Evolutionary conservation across 2,329 filamentous ascomycete species (phyloP).

Genomic region (Nigrospora oryzae): DNA sequence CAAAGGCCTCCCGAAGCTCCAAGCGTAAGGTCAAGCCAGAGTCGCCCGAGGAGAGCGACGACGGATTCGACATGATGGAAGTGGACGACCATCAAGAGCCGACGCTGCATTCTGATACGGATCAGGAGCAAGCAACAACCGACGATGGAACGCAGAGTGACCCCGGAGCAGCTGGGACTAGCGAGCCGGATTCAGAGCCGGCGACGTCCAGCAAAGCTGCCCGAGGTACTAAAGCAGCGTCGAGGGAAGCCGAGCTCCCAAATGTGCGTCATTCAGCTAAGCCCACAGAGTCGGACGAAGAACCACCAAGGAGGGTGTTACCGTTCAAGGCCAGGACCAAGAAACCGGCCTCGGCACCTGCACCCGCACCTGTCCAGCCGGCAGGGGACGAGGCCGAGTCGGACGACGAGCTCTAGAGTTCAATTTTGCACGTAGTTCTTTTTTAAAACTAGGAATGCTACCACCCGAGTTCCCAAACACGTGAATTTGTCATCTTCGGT

Average conservation of each 20-base stretch:
- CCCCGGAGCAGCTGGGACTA: conserved; percentile 20
- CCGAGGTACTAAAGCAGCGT: background rate
- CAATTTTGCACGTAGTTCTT: background rate
- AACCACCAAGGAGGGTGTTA: conserved; percentile 22
- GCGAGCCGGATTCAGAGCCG: background rate
- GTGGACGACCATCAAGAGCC: conserved; percentile 25
- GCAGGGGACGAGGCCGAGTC: conserved; percentile 42
- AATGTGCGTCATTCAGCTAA: too few relatives aligned
- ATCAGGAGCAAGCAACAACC: conserved; percentile 27
- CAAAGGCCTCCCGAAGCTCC: conserved; percentile 28
- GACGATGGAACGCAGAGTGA: conserved; percentile 33
- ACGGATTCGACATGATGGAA: conserved; percentile 42
- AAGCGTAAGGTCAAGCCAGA: conserved; percentile 42
- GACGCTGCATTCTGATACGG: conserved; percentile 27
- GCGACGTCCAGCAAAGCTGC: background rate
- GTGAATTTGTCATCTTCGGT: conserved; percentile 28
- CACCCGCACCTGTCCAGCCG: conserved; percentile 16
- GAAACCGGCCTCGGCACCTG: conserved; percentile 12
- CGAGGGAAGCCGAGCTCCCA: too few relatives aligned
- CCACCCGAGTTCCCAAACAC: background rate
- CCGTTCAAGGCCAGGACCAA: conserved; percentile 33
- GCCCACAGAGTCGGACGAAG: background rate
- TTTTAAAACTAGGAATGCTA: background rate
- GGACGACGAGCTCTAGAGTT: conserved; percentile 41
- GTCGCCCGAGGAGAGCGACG: conserved; percentile 32